These are phyloP conservation scores for Ophiocordyceps robertsii DNA, from an alignment of 2,329 filamentous ascomycete genomes.

Conservation along the genomic window DNA sequence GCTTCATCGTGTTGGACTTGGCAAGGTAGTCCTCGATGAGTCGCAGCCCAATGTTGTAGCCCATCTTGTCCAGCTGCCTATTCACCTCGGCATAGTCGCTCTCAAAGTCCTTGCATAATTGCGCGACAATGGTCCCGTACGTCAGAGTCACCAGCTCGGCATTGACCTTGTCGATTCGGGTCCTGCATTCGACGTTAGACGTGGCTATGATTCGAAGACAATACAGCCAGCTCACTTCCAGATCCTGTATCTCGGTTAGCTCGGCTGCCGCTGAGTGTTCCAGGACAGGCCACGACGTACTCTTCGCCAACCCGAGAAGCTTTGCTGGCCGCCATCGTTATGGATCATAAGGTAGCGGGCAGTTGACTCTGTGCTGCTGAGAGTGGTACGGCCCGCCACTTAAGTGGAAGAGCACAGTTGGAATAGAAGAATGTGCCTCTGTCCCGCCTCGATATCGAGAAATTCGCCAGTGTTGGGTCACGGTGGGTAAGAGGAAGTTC, in stretches of 20 bases:
- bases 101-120: constrained; percentile 93
- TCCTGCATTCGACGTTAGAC: constrained; percentile 41
- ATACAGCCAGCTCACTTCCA: constrained; percentile 62
- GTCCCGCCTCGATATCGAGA: too few species aligned
- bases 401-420: too few species aligned
- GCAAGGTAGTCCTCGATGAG: constrained; percentile 96
- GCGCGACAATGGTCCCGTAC: constrained; percentile 93
- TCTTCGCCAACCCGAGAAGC: constrained; percentile 49
- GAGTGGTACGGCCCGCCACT: neutral
- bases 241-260: constrained; percentile 45
- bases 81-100: constrained; percentile 92
- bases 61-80: constrained; percentile 97
- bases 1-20: constrained; percentile 79
- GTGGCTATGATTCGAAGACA: neutral
- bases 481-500: too few species aligned
- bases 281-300: constrained; percentile 25
- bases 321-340: constrained; percentile 45
- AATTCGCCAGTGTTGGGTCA: too few species aligned
- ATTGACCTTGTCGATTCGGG: constrained; percentile 93
- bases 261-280: neutral
- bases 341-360: neutral
- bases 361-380: neutral
- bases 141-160: constrained; percentile 94
- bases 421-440: too few species aligned
- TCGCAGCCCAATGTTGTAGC: constrained; percentile 92